Conservation (phyloP, 257 asterid species). For the Fraxinus excelsior region DNA sequence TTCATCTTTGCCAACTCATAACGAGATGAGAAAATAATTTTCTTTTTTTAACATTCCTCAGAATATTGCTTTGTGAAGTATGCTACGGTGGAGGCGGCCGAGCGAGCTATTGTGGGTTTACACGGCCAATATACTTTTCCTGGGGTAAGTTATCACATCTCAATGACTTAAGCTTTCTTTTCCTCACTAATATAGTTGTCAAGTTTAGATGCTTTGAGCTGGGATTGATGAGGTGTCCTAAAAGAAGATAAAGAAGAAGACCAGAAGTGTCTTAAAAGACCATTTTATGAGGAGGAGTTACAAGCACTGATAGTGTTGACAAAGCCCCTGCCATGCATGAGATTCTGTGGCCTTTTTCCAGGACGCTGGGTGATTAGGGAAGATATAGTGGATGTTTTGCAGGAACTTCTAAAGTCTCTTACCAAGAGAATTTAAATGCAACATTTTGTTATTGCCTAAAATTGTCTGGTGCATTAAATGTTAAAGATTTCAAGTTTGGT, state of each 20-base stretch:
- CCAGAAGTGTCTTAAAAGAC: neutral
- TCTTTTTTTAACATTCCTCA: slow-evolving; percentile 33
- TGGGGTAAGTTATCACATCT: slow-evolving; percentile 66
- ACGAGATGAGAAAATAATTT: neutral
- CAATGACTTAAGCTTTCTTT: slow-evolving; percentile 8
- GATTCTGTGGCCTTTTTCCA: neutral
- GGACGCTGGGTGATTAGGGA: neutral
- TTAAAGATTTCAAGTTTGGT: neutral
- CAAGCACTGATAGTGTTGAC: neutral
- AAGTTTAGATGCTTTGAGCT: neutral
- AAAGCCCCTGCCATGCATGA: neutral
- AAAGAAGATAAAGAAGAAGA: neutral
- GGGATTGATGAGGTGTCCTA: neutral
- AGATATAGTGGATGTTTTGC: neutral
- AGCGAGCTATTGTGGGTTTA: slow-evolving; percentile 67
- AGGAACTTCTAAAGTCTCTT: neutral
- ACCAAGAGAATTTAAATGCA: neutral
- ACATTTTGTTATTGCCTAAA: neutral
- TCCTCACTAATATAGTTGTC: slow-evolving; percentile 7
- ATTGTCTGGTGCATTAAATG: neutral
- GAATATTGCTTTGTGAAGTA: slow-evolving; percentile 92
- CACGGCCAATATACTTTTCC: slow-evolving; percentile 60
- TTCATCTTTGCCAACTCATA: neutral
- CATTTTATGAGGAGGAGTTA: neutral
- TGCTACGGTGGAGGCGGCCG: slow-evolving; percentile 69